phyloP scores from a whole-genome alignment of 176 grass and related monocot genomes.

The Hordeum marinum region DNA sequence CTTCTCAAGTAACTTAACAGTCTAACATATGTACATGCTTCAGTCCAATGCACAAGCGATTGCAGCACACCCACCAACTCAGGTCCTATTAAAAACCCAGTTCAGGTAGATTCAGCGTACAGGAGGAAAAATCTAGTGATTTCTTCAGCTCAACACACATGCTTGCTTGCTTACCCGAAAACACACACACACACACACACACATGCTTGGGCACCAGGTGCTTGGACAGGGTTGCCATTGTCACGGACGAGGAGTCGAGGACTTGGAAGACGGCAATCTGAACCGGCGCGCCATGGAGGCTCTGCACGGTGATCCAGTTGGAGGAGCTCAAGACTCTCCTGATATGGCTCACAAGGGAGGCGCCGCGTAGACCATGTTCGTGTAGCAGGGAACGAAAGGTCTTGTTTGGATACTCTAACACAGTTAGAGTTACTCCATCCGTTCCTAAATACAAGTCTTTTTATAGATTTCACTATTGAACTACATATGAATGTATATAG shows the following conservation, averaged over 20 bases:
- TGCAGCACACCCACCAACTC: constrained; percentile 14
- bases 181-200: too few relatives aligned
- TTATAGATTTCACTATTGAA: too few relatives aligned
- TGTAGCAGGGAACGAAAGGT: constrained; percentile 38
- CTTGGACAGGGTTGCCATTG: constrained; percentile 37
- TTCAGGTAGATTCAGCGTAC: neutral
- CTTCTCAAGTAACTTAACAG: too few relatives aligned
- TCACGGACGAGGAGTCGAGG: neutral
- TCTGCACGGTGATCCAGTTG: constrained; percentile 29
- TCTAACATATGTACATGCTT: too few relatives aligned
- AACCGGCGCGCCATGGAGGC: neutral
- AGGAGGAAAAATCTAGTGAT: neutral
- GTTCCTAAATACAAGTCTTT: too few relatives aligned
- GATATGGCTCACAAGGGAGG: constrained; percentile 33
- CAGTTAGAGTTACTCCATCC: too few relatives aligned
- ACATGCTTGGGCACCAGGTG: neutral
- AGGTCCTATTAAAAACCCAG: neutral
- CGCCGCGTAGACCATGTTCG: constrained; percentile 37
- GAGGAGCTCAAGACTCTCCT: constrained; percentile 38
- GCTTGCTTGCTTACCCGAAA: too few relatives aligned
- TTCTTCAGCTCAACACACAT: too few relatives aligned
- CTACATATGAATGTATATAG: too few relatives aligned
- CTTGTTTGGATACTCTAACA: too few relatives aligned
- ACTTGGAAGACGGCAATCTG: neutral
- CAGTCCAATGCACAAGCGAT: neutral